Base-by-base conservation (phyloP, 805 yeast species). In the Maudiozyma bulderi region DNA sequence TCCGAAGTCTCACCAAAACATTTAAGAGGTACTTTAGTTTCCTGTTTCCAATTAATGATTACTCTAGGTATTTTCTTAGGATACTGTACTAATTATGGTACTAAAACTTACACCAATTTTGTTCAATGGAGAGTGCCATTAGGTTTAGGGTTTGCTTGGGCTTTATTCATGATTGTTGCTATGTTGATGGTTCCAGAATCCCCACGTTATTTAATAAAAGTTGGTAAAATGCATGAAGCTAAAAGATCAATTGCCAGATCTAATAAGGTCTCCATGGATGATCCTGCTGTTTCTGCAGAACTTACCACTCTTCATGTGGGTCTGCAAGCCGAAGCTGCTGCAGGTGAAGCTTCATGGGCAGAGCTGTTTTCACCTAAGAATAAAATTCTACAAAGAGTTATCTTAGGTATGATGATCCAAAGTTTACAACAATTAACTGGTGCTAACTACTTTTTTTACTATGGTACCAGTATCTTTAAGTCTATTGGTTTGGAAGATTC, bases 111-210 rank as follows among this genome's bases (percentile, higher is more conserved):
- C 48, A 39, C 47, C 5, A 52, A 60, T 81, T 59, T 65, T 30
- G 86, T 66, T 11, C 85, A 81, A 70, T 84, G 90, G 89, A 81
- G 89, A 77, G 73, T 83, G 53, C 86, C 85, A 47, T 71, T 83
- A 61, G 84, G 84, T 51, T 65, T 80, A 51, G 70, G 75, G 56
- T 76, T 75, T 57, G 67, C 69, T 35, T 76, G 76, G 74, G 74
- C 73, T 31, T 48, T 70, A 38, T 53, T 66, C 49, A 65, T 70
- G 72, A 53, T 70, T 47, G 56, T 55, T 33, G 73, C 66, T 52
- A 65, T 69, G 68, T 50, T 60, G 30, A 71, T 75, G 57, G 82
- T 82, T 77, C 89, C 89, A 46, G 90, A 84, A 71, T 81, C 87
- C 26, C 86, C 89, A 59, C 73, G 89, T 65, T 83, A 63, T 67